These are phyloP conservation scores for Penicillium sp. DNA, from an alignment of 2,329 filamentous ascomycete genomes.

Conservation along the genomic window DNA sequence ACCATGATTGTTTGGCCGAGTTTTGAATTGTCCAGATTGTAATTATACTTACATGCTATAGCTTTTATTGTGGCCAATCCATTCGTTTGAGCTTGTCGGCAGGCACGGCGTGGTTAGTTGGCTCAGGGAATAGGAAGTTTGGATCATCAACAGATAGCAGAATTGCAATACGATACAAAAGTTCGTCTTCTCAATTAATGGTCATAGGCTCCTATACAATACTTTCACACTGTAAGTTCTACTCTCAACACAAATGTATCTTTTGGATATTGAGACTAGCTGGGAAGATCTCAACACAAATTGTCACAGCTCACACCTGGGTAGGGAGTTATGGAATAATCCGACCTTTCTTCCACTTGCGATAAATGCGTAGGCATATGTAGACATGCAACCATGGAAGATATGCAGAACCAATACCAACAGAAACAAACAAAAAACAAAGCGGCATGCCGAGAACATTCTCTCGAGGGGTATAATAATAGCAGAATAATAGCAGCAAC, in stretches of 20 bases:
- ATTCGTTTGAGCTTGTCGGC: background rate
- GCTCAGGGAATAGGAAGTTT: background rate
- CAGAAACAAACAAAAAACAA: background rate
- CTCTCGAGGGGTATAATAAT: slow-evolving; percentile 15
- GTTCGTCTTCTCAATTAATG: background rate
- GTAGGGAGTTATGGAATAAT: background rate
- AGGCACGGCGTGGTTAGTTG: background rate
- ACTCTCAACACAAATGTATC: background rate
- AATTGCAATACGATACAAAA: background rate
- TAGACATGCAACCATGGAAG: background rate
- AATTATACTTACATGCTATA: slow-evolving; percentile 7
- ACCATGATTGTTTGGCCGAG: background rate
- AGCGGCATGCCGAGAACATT: slow-evolving; percentile 5
- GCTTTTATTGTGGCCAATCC: slow-evolving; percentile 3
- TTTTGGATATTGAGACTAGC: background rate
- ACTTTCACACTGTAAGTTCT: background rate
- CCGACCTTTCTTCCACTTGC: background rate
- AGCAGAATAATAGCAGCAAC: slow-evolving; percentile 8
- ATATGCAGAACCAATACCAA: background rate
- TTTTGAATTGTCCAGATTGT: slow-evolving; percentile 4
- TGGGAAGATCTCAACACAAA: background rate
- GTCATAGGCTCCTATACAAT: too few species aligned
- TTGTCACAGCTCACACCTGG: background rate
- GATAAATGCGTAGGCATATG: background rate
- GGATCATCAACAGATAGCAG: background rate